Evolutionary conservation across 805 yeast species (phyloP).

Genomic region (Myxozyma melibiosi): DNA sequence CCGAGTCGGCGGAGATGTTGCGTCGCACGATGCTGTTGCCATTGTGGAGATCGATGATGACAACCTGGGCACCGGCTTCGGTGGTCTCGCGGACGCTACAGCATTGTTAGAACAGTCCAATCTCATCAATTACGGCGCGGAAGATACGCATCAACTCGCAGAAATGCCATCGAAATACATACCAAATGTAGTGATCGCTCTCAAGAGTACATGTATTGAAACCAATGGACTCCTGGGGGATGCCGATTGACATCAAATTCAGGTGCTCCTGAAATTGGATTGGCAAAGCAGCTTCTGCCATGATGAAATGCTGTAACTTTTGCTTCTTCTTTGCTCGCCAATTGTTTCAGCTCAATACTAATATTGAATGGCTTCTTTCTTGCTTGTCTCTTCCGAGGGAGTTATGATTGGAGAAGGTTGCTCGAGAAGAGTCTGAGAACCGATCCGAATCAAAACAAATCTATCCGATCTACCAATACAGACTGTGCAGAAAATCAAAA

Average conservation of each 20-base stretch:
- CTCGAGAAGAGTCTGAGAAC: background rate
- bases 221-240: conserved; percentile 80
- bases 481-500: too few species aligned
- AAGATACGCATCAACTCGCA: too few species aligned
- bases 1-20: conserved; percentile 96
- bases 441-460: conserved; percentile 7
- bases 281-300: conserved; percentile 60
- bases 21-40: conserved; percentile 81
- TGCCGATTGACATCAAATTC: conserved; percentile 83
- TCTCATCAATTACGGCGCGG: too few species aligned
- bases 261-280: conserved; percentile 95
- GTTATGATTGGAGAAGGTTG: too few species aligned
- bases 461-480: conserved; percentile 1
- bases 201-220: conserved; percentile 94
- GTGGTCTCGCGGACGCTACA: conserved; percentile 46
- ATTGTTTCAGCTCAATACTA: too few species aligned
- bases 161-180: conserved; percentile 17
- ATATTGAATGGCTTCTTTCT: too few species aligned
- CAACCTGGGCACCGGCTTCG: conserved; percentile 70
- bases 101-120: too few species aligned
- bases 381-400: too few species aligned
- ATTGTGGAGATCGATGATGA: conserved; percentile 81
- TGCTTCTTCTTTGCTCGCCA: background rate
- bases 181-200: conserved; percentile 89
- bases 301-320: background rate